phyloP scores from a whole-genome alignment of 2,329 filamentous ascomycete species.

The Corynespora cassiicola region DNA sequence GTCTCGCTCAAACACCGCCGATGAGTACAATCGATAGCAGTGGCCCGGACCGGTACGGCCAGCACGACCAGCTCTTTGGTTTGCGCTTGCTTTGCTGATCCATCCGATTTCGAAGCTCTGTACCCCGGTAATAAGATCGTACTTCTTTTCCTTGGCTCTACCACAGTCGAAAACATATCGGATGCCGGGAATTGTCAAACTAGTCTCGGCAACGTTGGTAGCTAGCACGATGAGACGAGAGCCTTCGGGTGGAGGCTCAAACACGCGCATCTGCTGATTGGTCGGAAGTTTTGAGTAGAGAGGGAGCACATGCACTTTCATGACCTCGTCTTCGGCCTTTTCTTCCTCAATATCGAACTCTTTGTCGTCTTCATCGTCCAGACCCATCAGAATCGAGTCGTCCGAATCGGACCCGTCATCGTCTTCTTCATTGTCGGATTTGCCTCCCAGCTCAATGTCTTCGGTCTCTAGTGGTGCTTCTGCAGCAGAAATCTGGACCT shows the following conservation, averaged over 20 bases:
- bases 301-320: slow-evolving; percentile 85
- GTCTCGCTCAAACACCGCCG: slow-evolving; percentile 89
- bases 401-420: slow-evolving; percentile 59
- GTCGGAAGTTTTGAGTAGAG: slow-evolving; percentile 93
- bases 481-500: slow-evolving; percentile 75
- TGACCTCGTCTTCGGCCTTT: slow-evolving; percentile 66
- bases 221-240: slow-evolving; percentile 87
- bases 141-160: slow-evolving; percentile 88
- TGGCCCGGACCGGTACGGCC: slow-evolving; percentile 95
- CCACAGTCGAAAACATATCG: slow-evolving; percentile 96
- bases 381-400: slow-evolving; percentile 66
- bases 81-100: slow-evolving; percentile 97
- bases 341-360: slow-evolving; percentile 67
- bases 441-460: slow-evolving; percentile 79
- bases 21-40: slow-evolving; percentile 93
- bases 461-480: slow-evolving; percentile 84
- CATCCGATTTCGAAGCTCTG: slow-evolving; percentile 95
- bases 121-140: slow-evolving; percentile 85
- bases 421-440: slow-evolving; percentile 48
- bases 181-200: slow-evolving; percentile 93
- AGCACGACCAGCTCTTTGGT: slow-evolving; percentile 89
- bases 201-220: slow-evolving; percentile 97
- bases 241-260: slow-evolving; percentile 82
- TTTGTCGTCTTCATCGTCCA: slow-evolving; percentile 67
- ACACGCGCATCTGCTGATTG: slow-evolving; percentile 88